Evolutionary conservation across 257 asterid genomes (phyloP).

Genomic region (Solanum etuberosum): DNA sequence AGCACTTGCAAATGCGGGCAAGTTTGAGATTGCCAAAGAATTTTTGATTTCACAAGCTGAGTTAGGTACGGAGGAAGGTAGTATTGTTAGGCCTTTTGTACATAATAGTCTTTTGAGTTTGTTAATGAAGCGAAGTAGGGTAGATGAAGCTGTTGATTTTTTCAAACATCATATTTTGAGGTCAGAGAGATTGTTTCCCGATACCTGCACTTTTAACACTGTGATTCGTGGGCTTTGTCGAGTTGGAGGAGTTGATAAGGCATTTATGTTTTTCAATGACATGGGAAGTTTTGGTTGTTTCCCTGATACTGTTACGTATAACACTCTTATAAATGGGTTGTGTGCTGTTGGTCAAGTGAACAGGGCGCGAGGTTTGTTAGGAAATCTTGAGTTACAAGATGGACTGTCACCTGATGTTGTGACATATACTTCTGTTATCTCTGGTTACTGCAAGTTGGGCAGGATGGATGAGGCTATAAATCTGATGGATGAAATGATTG

Average conservation of each 20-base stretch:
- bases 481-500: conserved; percentile 55
- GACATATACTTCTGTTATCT: conserved; percentile 68
- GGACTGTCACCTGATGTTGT: conserved; percentile 57
- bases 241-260: conserved; percentile 44
- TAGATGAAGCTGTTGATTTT: conserved; percentile 64
- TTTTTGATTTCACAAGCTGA: conserved; percentile 57
- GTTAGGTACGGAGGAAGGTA: conserved; percentile 25
- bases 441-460: conserved; percentile 68
- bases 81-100: conserved; percentile 37
- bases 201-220: conserved; percentile 64
- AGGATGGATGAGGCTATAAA: conserved; percentile 42
- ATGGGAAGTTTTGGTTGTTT: conserved; percentile 54
- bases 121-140: conserved; percentile 31
- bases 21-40: conserved; percentile 46
- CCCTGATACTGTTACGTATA: conserved; percentile 58
- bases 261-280: conserved; percentile 44
- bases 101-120: conserved; percentile 51
- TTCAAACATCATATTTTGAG: conserved; percentile 49
- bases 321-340: conserved; percentile 59
- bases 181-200: conserved; percentile 42
- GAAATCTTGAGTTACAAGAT: conserved; percentile 34
- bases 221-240: conserved; percentile 69
- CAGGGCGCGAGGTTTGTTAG: conserved; percentile 47
- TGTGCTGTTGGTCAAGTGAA: conserved; percentile 51
- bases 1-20: conserved; percentile 40